Evolutionary conservation across 257 asterid genomes (phyloP).

Genomic region (Ophiorrhiza pumila): DNA sequence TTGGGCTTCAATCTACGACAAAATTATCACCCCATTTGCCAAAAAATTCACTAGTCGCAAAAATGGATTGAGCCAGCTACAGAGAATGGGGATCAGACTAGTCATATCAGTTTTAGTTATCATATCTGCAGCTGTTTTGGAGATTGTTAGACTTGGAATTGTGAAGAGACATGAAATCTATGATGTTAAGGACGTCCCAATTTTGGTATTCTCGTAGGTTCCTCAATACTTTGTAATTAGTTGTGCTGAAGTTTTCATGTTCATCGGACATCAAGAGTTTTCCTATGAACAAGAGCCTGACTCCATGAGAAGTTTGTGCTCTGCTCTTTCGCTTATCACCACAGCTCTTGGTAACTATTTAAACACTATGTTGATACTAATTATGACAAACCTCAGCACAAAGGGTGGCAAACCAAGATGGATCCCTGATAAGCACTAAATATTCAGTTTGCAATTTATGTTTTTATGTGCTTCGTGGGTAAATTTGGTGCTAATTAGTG

Average conservation of each 20-base stretch:
- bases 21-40: no score
- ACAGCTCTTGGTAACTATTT: conserved; percentile 31
- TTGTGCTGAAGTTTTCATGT: conserved; percentile 31
- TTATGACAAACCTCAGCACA: conserved; percentile 18
- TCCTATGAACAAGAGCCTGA: conserved; percentile 37
- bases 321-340: conserved; percentile 33
- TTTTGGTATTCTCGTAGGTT: conserved; percentile 37
- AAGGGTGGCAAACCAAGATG: conserved; percentile 32
- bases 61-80: conserved; percentile 28
- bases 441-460: no score
- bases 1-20: conserved; percentile 38
- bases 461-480: no score
- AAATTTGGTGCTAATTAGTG: no score
- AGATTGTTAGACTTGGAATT: no score
- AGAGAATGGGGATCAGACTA: conserved; percentile 32
- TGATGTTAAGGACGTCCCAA: conserved; percentile 12
- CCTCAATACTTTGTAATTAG: conserved; percentile 37
- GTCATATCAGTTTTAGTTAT: conserved; percentile 33
- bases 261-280: conserved; percentile 29
- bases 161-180: conserved; percentile 21
- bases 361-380: conserved; percentile 26
- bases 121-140: conserved; percentile 33
- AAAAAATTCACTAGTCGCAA: conserved; percentile 27
- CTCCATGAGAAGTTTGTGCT: conserved; percentile 36
- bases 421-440: no score